Base-by-base conservation (phyloP, 306 rosid species). In the Cajanus cajan region DNA sequence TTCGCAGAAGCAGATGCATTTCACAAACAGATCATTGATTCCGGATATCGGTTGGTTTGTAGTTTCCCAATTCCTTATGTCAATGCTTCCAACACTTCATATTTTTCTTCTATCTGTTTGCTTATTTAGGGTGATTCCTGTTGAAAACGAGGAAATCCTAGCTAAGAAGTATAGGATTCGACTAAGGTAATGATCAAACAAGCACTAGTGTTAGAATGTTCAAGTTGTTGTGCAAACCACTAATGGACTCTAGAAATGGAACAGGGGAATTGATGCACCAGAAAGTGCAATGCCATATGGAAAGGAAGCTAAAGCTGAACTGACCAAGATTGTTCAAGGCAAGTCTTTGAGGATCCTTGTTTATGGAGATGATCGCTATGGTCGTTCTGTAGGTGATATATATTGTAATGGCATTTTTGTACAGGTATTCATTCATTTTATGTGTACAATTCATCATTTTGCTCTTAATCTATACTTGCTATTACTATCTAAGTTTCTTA, bases 181-280 rank as follows among this genome's bases (percentile, higher is more conserved):
- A 62, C 83, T 95, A 43, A 91, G 99, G 99, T 95, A 87, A 82
- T 51, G 5, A 40, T 16, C 13, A 52, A 47, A 28, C 33, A 76
- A 50, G 51, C 14, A 28, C 16, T 21, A 58, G 33, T 8, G 52
- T 22, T 54, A 41, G n/a, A 74, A 21, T 36, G 68, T 41, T 52
- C 25, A 28, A 18, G 52, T 39, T 72, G 57, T 40, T 72, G 15
- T 67, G 74, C 41, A 8, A 73, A 43, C 6, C 5, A 25, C 19
- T 58, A 68, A 64, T 70, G 9, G 11, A 48, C 80, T 41, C 57
- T 2, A 13, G 15, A 66, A 73, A 74, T 10, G 6, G 36, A 81
- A 80, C 86, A 95, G 99, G 86, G 99, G 98, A 70, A 91, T 95
- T 61, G 98, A 95, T 83, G 92, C 99, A 9, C 99, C 99, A 28